These are phyloP conservation scores for Bipolaris cookei DNA, from an alignment of 2,329 filamentous ascomycete genomes.

Conservation along the genomic window DNA sequence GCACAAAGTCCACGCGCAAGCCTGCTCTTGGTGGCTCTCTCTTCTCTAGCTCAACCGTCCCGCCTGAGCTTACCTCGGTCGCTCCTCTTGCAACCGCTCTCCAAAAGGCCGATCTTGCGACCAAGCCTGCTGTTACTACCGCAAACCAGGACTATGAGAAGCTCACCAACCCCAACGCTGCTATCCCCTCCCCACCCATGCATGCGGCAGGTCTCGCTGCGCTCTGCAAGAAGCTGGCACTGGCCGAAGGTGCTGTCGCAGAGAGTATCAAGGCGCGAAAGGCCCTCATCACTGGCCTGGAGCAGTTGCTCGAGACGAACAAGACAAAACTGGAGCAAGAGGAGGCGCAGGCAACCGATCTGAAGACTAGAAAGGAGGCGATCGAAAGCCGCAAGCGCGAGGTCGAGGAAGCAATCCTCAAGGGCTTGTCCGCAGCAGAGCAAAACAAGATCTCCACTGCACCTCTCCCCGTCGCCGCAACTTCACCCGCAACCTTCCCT, in stretches of 20 bases:
- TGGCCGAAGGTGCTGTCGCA: constrained; percentile 85
- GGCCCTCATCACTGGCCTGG: constrained; percentile 77
- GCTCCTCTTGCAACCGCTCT: constrained; percentile 75
- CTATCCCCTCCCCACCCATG: constrained; percentile 81
- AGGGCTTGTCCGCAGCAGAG: constrained; percentile 71
- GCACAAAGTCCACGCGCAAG: constrained; percentile 60
- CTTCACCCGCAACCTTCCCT: constrained; percentile 25
- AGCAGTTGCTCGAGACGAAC: constrained; percentile 80
- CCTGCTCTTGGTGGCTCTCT: constrained; percentile 70
- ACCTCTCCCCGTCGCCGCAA: constrained; percentile 34
- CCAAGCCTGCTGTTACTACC: constrained; percentile 69
- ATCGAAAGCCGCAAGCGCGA: constrained; percentile 85
- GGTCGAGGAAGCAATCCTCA: constrained; percentile 90
- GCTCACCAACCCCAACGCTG: constrained; percentile 72
- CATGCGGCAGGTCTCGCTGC: constrained; percentile 89
- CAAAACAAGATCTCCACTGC: constrained; percentile 55
- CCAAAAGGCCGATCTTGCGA: constrained; percentile 72
- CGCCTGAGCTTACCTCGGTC: constrained; percentile 78
- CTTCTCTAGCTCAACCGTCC: constrained; percentile 69
- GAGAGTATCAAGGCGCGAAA: constrained; percentile 87
- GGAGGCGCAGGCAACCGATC: constrained; percentile 66
- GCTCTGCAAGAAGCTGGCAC: constrained; percentile 86
- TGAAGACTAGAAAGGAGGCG: constrained; percentile 70
- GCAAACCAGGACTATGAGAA: constrained; percentile 86
- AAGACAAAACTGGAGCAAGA: constrained; percentile 73